Base-by-base conservation (phyloP, 306 rosid species). In the Bauhinia variegata region DNA sequence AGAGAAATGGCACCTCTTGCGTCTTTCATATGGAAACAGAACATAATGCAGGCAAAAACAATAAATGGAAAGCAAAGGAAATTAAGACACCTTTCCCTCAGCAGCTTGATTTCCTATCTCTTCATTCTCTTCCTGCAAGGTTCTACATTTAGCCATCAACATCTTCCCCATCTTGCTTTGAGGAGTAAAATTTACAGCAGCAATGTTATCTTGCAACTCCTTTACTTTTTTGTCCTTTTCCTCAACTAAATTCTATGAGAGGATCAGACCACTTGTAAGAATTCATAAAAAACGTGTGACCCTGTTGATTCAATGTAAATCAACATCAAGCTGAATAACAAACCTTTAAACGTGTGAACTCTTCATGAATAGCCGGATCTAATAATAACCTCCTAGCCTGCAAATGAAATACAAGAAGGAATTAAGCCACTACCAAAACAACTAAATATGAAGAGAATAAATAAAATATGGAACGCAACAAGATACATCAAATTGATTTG, bases 61-160 rank as follows among this genome's bases (percentile, higher is more conserved):
- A 36, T 56, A 39, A 59, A 68, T 47, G 47, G 14, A 23, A 58
- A 15, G 65, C 42, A 75, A 60, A 72, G 34, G 23, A 32, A 92
- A 62, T 31, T 37, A 34, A 28, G 23, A 61, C 63, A 92, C 98
- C 98, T 92, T 92, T 60, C 89, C 98, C 83, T 92, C 98, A 18
- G 96, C 80, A 79, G 98, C 98, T 78, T 86, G 96, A 74, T 84
- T 89, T 73, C 98, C 98, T 42, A 92, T 92, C 84, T 92, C 98
- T 69, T 92, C 98, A 72, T 92, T 92, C 86, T 92, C 98, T 81
- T 87, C 98, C 77, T 92, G 98, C 74, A 92, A 80, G 17, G 96
- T 92, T 81, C 83, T 86, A 67, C 98, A 92, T 81, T 92, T 92
- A 71, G 96, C 96, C 96, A 92, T 89, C 70, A 92, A 80, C 88